Conservation (phyloP, 148 eudicot genomes). For the Polygonum maritimum region DNA sequence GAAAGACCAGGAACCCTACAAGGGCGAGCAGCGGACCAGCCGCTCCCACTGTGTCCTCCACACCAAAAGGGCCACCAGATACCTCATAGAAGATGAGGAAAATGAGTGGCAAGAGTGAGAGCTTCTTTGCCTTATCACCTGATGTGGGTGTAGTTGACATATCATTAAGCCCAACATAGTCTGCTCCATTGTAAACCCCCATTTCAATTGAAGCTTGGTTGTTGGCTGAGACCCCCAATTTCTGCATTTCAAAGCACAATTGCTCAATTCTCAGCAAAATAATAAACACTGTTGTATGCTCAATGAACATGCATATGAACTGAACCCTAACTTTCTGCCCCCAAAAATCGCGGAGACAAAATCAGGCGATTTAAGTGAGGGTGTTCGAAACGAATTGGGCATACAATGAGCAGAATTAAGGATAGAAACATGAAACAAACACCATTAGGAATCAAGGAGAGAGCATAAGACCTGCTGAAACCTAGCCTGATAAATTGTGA, state of each 20-base stretch:
- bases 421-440: background rate
- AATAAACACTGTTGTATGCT: background rate
- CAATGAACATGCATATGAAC: background rate
- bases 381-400: background rate
- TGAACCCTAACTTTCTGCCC: no score
- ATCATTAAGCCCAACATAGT: conserved; percentile 15
- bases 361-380: background rate
- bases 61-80: conserved; percentile 30
- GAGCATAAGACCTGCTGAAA: background rate
- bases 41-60: conserved; percentile 27
- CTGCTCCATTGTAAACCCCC: conserved; percentile 20
- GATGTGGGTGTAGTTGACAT: conserved; percentile 11
- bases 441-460: background rate
- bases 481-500: background rate
- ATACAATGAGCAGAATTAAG: background rate
- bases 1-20: conserved; percentile 24
- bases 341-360: background rate
- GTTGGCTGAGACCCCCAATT: conserved; percentile 10
- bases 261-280: background rate
- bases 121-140: conserved; percentile 10
- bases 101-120: conserved; percentile 24
- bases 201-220: conserved; percentile 18
- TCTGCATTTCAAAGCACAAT: conserved; percentile 10
- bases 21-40: conserved; percentile 34
- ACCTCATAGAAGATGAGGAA: conserved; percentile 35